phyloP scores from a whole-genome alignment of 2,329 filamentous ascomycete species.

The Plenodomus biglobosus region DNA sequence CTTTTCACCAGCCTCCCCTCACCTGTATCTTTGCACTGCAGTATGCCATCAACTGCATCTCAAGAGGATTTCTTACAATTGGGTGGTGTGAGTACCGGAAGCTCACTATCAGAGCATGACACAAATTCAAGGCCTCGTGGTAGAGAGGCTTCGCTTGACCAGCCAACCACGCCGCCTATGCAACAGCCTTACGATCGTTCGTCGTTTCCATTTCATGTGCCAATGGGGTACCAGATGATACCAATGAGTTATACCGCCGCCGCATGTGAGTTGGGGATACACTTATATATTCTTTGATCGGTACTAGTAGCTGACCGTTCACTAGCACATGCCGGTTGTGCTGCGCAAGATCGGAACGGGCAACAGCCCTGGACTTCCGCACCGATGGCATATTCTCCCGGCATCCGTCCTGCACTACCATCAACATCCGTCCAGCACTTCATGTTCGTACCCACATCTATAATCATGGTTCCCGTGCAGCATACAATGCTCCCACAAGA shows the following conservation, averaged over 20 bases:
- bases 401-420: too few species aligned
- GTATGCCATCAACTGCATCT: neutral
- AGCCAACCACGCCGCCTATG: neutral
- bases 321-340: neutral
- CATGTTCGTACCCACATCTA: too few species aligned
- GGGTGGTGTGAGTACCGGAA: neutral
- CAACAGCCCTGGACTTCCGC: neutral
- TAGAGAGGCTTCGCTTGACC: neutral
- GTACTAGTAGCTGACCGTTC: neutral
- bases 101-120: neutral
- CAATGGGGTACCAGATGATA: neutral
- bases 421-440: too few species aligned
- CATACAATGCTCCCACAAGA: too few species aligned
- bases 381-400: neutral
- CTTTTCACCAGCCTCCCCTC: neutral
- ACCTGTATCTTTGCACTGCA: neutral
- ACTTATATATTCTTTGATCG: neutral
- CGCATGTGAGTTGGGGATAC: neutral
- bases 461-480: too few species aligned
- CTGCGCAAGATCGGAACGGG: neutral
- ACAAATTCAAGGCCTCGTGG: neutral
- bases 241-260: neutral
- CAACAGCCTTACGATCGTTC: neutral
- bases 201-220: neutral
- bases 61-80: neutral